These are phyloP conservation scores for Allantophomopsis lycopodina DNA, from an alignment of 2,329 filamentous ascomycete genomes.

Conservation along the genomic window DNA sequence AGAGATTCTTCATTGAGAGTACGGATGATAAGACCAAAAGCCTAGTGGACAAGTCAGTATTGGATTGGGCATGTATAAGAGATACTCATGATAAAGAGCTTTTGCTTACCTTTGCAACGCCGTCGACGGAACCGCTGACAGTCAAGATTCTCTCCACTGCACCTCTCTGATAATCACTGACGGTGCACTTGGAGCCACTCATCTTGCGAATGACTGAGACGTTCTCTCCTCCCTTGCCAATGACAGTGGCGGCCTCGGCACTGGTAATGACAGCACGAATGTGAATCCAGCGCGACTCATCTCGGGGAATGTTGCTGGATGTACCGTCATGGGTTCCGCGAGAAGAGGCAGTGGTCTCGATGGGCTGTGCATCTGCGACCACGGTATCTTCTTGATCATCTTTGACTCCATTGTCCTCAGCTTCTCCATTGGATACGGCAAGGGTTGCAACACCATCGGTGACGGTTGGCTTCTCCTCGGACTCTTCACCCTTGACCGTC, in stretches of 20 bases:
- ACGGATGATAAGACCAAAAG: slow-evolving; percentile 94
- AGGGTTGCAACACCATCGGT: slow-evolving; percentile 22
- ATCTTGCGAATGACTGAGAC: slow-evolving; percentile 92
- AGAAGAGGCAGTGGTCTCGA: slow-evolving; percentile 29
- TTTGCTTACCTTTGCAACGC: slow-evolving; percentile 76
- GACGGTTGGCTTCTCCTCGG: slow-evolving; percentile 23
- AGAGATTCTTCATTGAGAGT: slow-evolving; percentile 96
- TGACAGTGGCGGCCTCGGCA: slow-evolving; percentile 92
- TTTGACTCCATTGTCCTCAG: slow-evolving; percentile 34
- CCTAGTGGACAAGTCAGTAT: slow-evolving; percentile 32
- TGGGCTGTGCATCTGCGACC: slow-evolving; percentile 47
- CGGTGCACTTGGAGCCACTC: slow-evolving; percentile 95
- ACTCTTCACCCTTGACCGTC: slow-evolving; percentile 53
- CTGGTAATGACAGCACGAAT: slow-evolving; percentile 95
- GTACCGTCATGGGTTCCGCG: slow-evolving; percentile 15
- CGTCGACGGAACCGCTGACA: slow-evolving; percentile 91
- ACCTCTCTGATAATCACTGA: slow-evolving; percentile 94
- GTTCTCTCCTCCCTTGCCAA: slow-evolving; percentile 97
- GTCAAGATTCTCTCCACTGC: slow-evolving; percentile 96
- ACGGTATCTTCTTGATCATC: slow-evolving; percentile 56
- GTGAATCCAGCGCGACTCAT: slow-evolving; percentile 94
- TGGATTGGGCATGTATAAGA: not conserved
- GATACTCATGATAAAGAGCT: slow-evolving; percentile 2
- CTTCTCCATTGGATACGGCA: slow-evolving; percentile 26
- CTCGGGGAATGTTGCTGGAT: slow-evolving; percentile 45